phyloP scores from a whole-genome alignment of 805 yeast genomes.

The Schwanniomyces pseudopolymorphus region DNA sequence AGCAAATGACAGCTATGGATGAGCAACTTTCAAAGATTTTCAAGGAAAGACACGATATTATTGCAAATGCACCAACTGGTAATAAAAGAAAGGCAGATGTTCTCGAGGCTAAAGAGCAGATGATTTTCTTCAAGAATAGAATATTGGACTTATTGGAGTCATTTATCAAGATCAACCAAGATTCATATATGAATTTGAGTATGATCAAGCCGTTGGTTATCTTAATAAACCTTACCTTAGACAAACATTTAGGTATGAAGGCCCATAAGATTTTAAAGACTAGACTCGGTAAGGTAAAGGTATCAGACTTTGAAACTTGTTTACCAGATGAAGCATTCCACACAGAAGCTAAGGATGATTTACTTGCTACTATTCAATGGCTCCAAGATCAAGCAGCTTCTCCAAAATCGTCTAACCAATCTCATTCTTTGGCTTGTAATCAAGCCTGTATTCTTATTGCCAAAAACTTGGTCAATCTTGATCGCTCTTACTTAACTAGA shows the following conservation, averaged over 20 bases:
- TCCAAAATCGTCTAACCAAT: conserved; percentile 43
- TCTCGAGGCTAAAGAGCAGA: conserved; percentile 75
- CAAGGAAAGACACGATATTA: conserved; percentile 72
- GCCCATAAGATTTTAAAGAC: conserved; percentile 70
- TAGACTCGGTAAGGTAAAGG: conserved; percentile 52
- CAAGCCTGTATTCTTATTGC: conserved; percentile 66
- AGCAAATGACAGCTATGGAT: conserved; percentile 93
- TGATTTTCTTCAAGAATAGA: conserved; percentile 74
- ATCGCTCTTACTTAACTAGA: conserved; percentile 34
- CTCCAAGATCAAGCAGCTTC: conserved; percentile 46
- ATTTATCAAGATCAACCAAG: conserved; percentile 49
- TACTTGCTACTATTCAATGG: conserved; percentile 30
- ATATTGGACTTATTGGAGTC: conserved; percentile 74
- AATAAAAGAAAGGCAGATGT: conserved; percentile 71
- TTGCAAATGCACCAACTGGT: conserved; percentile 51
- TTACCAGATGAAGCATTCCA: conserved; percentile 15
- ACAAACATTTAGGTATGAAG: conserved; percentile 68
- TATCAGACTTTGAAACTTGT: conserved; percentile 19
- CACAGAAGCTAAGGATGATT: conserved; percentile 14
- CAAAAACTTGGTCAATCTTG: conserved; percentile 47
- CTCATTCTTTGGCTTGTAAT: conserved; percentile 56
- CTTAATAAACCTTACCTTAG: conserved; percentile 66
- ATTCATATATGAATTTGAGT: conserved; percentile 38
- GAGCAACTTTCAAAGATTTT: conserved; percentile 80
- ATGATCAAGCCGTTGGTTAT: conserved; percentile 57